Evolutionary conservation across 2,329 filamentous ascomycete genomes (phyloP), one percentile per base, ranked within the genome.

Genomic region (Ascochyta clinopodiicola): DNA sequence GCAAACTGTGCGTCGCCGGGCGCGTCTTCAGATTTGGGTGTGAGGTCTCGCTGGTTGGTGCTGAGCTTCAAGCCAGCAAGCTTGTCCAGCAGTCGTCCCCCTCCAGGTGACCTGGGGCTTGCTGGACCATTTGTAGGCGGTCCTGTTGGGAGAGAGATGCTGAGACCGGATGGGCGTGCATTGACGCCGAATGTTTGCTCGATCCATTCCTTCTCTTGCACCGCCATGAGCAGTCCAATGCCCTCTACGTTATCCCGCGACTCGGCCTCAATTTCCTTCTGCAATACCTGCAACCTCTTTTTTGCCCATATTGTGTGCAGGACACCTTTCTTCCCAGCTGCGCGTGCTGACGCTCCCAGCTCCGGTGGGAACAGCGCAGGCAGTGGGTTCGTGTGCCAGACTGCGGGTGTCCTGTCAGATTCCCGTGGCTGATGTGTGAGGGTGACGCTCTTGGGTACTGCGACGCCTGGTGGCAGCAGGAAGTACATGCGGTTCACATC

Each of bases 271-370:
- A 96, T 94, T 79, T 96, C 92, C 54, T 82, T 82, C 46, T 92
- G 86, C 43, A 96, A 79, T 59, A 90, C 87, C 29, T 86, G 85
- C 21, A 96, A 78, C 37, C 92, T 82, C 74, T 90, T 88, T 80
- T 92, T 92, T 17, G 91, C 93, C 92, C 93, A 97, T 54, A 94
- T 86, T 2, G 91, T 96, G 71, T 96, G 93, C 56, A 96, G 77
- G 2, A 96, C 91, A 1, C 92, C 92, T 60, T 91, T 89, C 66
- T 88, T 87, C 6, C 91, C 90, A 0, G 87, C 84, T 17, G 86
- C 80, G 22, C 85, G 81, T 12, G 85, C 85, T 21, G 85, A 88
- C 3, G 84, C 83, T 1, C 89, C 88, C 22, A 96, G 80, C 56
- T 89, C 88, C 0, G 88, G 86, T 0, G 91, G 88, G 69, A 94